Base-by-base conservation (phyloP, 805 yeast genomes). In the Yarrowia porcina region DNA sequence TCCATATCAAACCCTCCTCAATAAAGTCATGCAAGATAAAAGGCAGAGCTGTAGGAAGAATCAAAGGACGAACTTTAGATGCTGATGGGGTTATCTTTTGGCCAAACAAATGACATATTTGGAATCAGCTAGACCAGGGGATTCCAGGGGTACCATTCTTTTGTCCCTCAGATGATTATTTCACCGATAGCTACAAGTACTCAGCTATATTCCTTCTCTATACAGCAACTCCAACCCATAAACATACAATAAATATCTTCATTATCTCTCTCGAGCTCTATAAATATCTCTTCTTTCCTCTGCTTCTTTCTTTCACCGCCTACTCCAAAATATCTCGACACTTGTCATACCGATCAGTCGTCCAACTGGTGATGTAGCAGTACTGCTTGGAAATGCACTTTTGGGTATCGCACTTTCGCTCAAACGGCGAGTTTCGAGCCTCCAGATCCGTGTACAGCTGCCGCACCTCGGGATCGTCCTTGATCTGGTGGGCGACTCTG, bases 361-460 rank as follows among this genome's bases (percentile, higher is more conserved):
- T 66, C 72, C 72, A 68, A 32, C 72, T 67, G 12, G 75, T 71
- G 15, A 73, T 59, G 52, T 69, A 73, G 70, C 86, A 82, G 71
- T 76, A 80, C 64, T 75, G 73, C 57, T 71, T 73, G 7, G 66
- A 67, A 63, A 81, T 76, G 42, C 75, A 73, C 21, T 68, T 69
- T 13, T 68, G 67, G 50, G 67, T 69, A 4, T 68, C 66, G 72
- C 89, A 85, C 27, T 77, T 72, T 20, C 85, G 84, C 18, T 79
- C 79, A 54, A 73, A 76, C 21, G 88, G 88, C 27, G 88, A 81
- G 65, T 74, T 74, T 71, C 92, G 79, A 69, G 78, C 80, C 52
- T 83, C 79, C 61, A 73, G 74, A 64, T 79, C 76, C 41, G 80
- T 75, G 72, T 82, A 87, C 17, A 65, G 41, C 67, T 84, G 88